Evolutionary conservation across 164 flowering plant genomes (phyloP).

Genomic region (Hamamelis virginiana): DNA sequence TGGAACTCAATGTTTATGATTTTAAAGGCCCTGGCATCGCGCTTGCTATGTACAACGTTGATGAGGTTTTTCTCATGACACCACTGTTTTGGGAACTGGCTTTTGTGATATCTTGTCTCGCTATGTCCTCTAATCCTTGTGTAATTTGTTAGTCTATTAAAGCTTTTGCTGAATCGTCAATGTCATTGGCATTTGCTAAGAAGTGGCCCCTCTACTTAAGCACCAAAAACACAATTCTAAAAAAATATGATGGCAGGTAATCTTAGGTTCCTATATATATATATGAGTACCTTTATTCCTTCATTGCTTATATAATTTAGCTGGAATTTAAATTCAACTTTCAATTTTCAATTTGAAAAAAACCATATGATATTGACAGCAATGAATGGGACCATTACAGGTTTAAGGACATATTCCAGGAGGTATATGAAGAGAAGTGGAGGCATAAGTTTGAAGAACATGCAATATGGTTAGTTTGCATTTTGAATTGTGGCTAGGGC

Average conservation of each 20-base stretch:
- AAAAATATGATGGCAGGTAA: slow-evolving; percentile 99
- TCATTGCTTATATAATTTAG: not conserved
- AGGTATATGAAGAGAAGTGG: slow-evolving; percentile 93
- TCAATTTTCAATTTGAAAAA: not conserved
- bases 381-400: slow-evolving; percentile 35
- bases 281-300: not conserved
- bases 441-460: slow-evolving; percentile 80
- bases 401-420: slow-evolving; percentile 97
- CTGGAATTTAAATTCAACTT: not conserved
- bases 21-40: slow-evolving; percentile 93
- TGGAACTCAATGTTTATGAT: slow-evolving; percentile 81
- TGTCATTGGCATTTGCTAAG: slow-evolving; percentile 86
- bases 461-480: slow-evolving; percentile 69
- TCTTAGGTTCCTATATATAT: not conserved
- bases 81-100: not conserved
- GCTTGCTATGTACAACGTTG: slow-evolving; percentile 95
- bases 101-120: not conserved
- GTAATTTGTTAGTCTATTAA: slow-evolving; percentile 74
- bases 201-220: slow-evolving; percentile 99
- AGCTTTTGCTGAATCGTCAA: slow-evolving; percentile 93
- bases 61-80: slow-evolving; percentile 58
- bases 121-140: not conserved
- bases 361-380: slow-evolving; percentile 2
- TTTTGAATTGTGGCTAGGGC: slow-evolving; percentile 1
- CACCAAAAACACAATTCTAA: slow-evolving; percentile 94